Conservation (phyloP, 345 rosid genomes). For the Cardamine occulta region DNA sequence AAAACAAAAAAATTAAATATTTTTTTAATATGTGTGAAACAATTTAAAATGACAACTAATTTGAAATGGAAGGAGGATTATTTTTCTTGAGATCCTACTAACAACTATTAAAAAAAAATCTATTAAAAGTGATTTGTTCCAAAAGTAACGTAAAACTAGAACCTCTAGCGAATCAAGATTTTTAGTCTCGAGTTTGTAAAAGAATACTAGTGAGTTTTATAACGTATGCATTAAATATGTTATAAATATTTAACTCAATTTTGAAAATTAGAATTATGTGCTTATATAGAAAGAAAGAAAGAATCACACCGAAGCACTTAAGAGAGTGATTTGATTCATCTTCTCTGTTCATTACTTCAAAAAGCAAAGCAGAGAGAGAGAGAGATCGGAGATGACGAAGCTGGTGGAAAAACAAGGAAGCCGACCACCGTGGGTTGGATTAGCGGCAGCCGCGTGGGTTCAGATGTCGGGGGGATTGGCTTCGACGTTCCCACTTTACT, state of each 20-base stretch:
- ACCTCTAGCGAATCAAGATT: constrained; percentile 22
- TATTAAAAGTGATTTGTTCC: background rate
- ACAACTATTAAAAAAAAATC: background rate
- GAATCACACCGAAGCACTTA: background rate
- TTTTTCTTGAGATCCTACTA: constrained; percentile 1
- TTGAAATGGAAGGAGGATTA: too few species aligned
- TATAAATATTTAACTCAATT: background rate
- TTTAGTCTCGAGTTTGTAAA: background rate
- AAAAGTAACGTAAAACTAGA: background rate
- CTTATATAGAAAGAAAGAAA: constrained; percentile 7
- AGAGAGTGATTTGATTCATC: background rate
- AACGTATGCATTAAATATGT: constrained; percentile 6
- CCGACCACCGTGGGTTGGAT: constrained; percentile 96
- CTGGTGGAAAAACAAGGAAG: constrained; percentile 71
- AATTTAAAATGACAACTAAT: too few species aligned
- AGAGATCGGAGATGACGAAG: constrained; percentile 50
- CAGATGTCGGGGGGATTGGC: constrained; percentile 69
- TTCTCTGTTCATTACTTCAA: background rate
- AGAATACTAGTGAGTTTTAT: background rate
- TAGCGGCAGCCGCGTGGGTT: constrained; percentile 94
- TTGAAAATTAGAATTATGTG: background rate
- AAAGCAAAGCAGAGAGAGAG: background rate
- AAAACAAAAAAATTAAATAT: too few species aligned
- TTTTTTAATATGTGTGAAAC: too few species aligned
- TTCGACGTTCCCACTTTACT: constrained; percentile 82